Evolutionary conservation across 2,329 filamentous ascomycete genomes (phyloP).

Genomic region (Colletotrichum tabaci): DNA sequence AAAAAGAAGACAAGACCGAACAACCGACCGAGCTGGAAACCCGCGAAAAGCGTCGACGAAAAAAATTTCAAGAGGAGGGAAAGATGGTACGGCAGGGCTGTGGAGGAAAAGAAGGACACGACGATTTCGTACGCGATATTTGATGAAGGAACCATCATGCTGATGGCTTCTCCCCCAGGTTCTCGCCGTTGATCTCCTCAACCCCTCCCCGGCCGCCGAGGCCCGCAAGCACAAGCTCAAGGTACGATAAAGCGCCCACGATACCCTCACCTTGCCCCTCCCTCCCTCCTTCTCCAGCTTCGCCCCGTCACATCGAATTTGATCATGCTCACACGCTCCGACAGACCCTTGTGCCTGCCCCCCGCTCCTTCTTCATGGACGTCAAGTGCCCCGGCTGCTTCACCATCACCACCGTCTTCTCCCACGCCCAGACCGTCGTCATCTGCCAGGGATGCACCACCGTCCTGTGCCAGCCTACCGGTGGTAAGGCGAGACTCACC

Average conservation of each 20-base stretch:
- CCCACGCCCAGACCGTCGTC: conserved; percentile 99
- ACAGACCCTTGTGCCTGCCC: conserved; percentile 92
- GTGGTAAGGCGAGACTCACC: conserved; percentile 98
- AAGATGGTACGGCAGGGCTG: conserved; percentile 37
- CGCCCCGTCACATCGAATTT: not conserved
- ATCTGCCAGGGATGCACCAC: conserved; percentile 99
- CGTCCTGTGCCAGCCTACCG: conserved; percentile 99
- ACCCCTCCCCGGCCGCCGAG: conserved; percentile 98
- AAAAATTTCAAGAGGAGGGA: conserved; percentile 29
- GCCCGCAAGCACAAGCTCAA: conserved; percentile 99
- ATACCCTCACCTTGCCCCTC: conserved; percentile 15
- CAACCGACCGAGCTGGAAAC: conserved; percentile 42
- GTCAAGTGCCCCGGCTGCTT: conserved; percentile 99
- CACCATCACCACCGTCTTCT: conserved; percentile 99
- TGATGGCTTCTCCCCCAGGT: conserved; percentile 73
- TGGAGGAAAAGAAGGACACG: conserved; percentile 37
- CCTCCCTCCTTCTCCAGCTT: not conserved
- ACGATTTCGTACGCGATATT: conserved; percentile 33
- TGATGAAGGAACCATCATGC: conserved; percentile 43
- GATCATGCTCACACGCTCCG: conserved; percentile 42
- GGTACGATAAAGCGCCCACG: conserved; percentile 70
- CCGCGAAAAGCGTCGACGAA: conserved; percentile 21
- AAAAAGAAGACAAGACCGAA: conserved; percentile 29
- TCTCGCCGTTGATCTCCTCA: conserved; percentile 99
- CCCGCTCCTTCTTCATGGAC: conserved; percentile 99